A percentile compares a stretch with the other conserved stretches of the same genome.
These are phyloP conservation scores for Pyrenochaeta sp. DNA, from an alignment of 2,329 filamentous ascomycete species.

Conservation along the genomic window DNA sequence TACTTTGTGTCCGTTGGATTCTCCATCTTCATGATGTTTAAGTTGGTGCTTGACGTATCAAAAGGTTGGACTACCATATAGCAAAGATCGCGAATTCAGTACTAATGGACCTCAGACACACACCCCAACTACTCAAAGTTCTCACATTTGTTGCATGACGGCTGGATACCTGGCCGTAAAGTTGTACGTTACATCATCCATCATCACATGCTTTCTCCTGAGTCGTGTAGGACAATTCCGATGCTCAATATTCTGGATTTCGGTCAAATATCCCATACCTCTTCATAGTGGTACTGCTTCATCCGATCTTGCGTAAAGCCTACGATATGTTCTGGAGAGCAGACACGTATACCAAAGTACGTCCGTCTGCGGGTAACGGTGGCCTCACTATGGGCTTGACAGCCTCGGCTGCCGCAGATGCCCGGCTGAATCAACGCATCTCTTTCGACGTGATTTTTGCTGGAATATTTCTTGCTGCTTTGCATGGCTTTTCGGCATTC, in stretches of 20 bases:
- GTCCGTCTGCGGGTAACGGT: conserved; percentile 43
- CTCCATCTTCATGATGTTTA: conserved; percentile 87
- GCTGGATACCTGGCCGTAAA: conserved; percentile 92
- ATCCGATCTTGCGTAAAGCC: conserved; percentile 77
- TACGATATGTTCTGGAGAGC: conserved; percentile 68
- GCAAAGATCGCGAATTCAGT: background rate
- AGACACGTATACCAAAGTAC: conserved; percentile 55
- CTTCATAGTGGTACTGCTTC: conserved; percentile 74
- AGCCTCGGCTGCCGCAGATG: conserved; percentile 61
- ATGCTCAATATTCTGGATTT: conserved; percentile 86
- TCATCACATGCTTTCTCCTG: conserved; percentile 6
- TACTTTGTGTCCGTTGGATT: conserved; percentile 76
- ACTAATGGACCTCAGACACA: conserved; percentile 63
- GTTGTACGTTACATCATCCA: conserved; percentile 65
- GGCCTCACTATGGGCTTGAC: conserved; percentile 53
- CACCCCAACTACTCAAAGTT: conserved; percentile 84
- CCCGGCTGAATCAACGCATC: conserved; percentile 68
- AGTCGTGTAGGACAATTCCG: conserved; percentile 77
- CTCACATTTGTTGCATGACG: conserved; percentile 73
- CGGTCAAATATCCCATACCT: conserved; percentile 87
- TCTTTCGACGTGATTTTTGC: conserved; percentile 87
- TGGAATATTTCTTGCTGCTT: conserved; percentile 75
- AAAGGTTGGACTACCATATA: conserved; percentile 63
- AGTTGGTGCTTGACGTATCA: conserved; percentile 85
- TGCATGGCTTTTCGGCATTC: conserved; percentile 85